A percentile compares a stretch with the other conserved stretches of the same genome.
Evolutionary conservation across 2,329 filamentous ascomycete species (phyloP).

Genomic region (Cephalotrichum gorgonifer): DNA sequence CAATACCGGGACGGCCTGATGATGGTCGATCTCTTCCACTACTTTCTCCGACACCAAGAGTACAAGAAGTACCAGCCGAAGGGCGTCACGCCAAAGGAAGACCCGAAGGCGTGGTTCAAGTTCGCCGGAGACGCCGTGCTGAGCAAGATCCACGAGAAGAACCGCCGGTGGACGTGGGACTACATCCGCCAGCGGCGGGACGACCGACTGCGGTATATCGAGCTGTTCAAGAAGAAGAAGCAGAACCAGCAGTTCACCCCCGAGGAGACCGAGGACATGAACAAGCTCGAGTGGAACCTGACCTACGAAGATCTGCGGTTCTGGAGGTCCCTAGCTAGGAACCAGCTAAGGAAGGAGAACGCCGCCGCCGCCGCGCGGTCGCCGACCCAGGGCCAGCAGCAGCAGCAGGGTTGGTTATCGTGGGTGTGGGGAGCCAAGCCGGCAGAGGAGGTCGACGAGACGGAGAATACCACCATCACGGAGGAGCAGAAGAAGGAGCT

Average conservation of each 20-base stretch:
- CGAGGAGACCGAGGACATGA: conserved; percentile 62
- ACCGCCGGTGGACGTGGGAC: conserved; percentile 89
- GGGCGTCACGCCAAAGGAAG: conserved; percentile 68
- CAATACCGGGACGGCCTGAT: conserved; percentile 96
- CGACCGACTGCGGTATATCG: conserved; percentile 79
- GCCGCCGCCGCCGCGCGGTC: conserved; percentile 69
- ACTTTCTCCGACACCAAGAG: conserved; percentile 94
- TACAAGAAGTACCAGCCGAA: conserved; percentile 91
- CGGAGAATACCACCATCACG: conserved; percentile 78
- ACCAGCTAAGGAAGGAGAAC: conserved; percentile 91
- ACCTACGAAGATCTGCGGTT: conserved; percentile 93
- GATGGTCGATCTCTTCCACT: conserved; percentile 98
- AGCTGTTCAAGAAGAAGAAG: conserved; percentile 91
- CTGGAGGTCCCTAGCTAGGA: conserved; percentile 89
- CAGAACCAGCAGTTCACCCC: conserved; percentile 59
- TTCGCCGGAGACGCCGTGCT: conserved; percentile 88
- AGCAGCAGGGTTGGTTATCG: conserved; percentile 77
- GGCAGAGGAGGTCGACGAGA: conserved; percentile 40
- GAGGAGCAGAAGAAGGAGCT: conserved; percentile 94
- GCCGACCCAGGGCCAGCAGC: conserved; percentile 34
- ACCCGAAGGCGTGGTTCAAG: conserved; percentile 81
- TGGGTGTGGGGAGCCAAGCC: conserved; percentile 87
- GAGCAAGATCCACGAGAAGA: conserved; percentile 88
- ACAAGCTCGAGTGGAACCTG: conserved; percentile 74
- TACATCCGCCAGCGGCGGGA: conserved; percentile 91